A percentile compares a stretch with the other conserved stretches of the same genome.
Evolutionary conservation across 192 early-diverging fungal genomes (phyloP).

Genomic region (Backusella tuberculispora): DNA sequence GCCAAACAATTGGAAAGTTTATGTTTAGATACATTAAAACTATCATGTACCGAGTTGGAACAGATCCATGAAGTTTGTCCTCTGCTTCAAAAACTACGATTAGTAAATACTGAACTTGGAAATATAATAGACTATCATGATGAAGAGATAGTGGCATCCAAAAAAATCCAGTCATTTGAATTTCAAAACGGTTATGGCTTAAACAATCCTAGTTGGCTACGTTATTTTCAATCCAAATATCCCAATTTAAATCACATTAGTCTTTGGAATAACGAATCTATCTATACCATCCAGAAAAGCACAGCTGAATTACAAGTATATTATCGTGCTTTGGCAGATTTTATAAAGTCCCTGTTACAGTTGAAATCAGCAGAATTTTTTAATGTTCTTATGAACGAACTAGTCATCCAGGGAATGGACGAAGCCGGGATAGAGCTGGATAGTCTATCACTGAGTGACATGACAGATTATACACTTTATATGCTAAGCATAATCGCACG

Average conservation of each 20-base stretch:
- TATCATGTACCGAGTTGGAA: not conserved
- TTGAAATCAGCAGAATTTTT: conserved; percentile 5
- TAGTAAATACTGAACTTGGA: not conserved
- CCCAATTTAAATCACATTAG: not conserved
- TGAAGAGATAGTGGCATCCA: not conserved
- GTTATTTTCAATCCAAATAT: conserved; percentile 2
- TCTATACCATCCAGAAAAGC: not conserved
- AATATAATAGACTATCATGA: not conserved
- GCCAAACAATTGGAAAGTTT: not conserved
- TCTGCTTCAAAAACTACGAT: not conserved
- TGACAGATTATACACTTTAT: conserved; percentile 15
- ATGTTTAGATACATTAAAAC: not conserved
- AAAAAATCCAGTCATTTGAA: not conserved
- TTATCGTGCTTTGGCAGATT: not conserved
- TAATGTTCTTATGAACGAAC: conserved; percentile 12
- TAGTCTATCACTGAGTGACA: not conserved
- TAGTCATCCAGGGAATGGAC: not conserved
- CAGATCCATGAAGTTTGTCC: not conserved
- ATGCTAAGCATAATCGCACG: not conserved
- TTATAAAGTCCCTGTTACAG: not conserved
- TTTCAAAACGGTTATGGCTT: not conserved
- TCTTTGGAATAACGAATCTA: not conserved
- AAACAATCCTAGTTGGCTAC: not conserved
- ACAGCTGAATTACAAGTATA: not conserved
- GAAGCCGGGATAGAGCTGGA: not conserved